Evolutionary conservation across 2,329 filamentous ascomycete genomes (phyloP).

Genomic region (Epichloe elymi): DNA sequence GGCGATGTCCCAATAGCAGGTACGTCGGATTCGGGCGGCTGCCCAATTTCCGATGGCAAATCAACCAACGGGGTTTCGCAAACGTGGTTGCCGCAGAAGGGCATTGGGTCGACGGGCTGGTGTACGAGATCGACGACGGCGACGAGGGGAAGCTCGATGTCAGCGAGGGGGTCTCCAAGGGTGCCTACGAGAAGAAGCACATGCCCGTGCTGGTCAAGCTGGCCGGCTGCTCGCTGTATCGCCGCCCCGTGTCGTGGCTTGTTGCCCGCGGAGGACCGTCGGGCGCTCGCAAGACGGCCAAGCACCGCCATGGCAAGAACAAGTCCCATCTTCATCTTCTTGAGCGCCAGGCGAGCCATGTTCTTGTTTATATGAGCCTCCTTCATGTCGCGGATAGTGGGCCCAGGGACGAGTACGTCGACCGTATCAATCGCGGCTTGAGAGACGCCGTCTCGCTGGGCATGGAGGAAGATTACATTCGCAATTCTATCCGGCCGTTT

Average conservation of each 20-base stretch:
- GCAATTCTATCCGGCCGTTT: conserved; percentile 23
- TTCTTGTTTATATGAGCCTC: conserved; percentile 27
- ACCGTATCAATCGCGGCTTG: conserved; percentile 25
- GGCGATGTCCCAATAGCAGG: conserved; percentile 27
- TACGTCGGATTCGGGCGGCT: conserved; percentile 27
- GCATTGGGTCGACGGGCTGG: conserved; percentile 26
- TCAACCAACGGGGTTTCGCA: conserved; percentile 33
- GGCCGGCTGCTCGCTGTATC: conserved; percentile 20
- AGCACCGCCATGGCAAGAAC: conserved; percentile 2
- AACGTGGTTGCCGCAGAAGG: conserved; percentile 25
- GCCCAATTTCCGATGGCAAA: conserved; percentile 29
- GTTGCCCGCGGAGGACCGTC: conserved; percentile 22
- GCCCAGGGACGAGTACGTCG: conserved; percentile 27
- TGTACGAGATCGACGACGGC: conserved; percentile 23
- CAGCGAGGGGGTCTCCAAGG: conserved; percentile 26
- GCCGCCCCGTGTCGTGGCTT: conserved; percentile 24
- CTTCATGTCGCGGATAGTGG: conserved; percentile 19
- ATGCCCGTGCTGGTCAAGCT: conserved; percentile 20
- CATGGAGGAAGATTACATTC: conserved; percentile 22
- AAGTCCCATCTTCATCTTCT: not conserved
- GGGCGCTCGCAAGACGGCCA: conserved; percentile 13
- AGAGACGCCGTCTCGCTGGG: conserved; percentile 23
- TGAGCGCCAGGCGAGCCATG: conserved; percentile 11
- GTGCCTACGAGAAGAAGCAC: conserved; percentile 24
- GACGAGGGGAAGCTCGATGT: conserved; percentile 28